Evolutionary conservation across 202 grass and related monocot species (phyloP).

Genomic region (Elaeis oleifera): DNA sequence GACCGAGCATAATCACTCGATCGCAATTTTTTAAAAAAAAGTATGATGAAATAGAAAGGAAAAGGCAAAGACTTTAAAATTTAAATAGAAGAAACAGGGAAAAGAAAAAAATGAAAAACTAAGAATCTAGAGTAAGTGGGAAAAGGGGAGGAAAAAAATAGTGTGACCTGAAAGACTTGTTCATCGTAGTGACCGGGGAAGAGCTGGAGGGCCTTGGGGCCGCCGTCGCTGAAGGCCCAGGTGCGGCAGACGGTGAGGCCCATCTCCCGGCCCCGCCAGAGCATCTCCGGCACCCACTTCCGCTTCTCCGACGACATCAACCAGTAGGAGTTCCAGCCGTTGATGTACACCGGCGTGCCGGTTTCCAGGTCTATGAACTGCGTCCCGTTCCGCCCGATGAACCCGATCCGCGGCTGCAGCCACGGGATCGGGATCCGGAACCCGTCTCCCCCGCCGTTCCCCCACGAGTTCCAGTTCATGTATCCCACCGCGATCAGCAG

Average conservation of each 20-base stretch:
- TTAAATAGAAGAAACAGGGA: too few relatives aligned
- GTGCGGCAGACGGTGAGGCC: conserved; percentile 74
- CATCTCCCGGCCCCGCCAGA: conserved; percentile 56
- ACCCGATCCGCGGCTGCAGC: conserved; percentile 69
- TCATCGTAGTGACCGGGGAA: conserved; percentile 68
- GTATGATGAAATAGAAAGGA: too few relatives aligned
- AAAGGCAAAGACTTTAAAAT: too few relatives aligned
- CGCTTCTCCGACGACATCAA: conserved; percentile 39
- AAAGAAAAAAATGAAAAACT: too few relatives aligned
- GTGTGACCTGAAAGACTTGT: conserved; percentile 55
- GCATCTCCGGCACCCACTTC: conserved; percentile 53
- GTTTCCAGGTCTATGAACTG: conserved; percentile 49
- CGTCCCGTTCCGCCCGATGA: conserved; percentile 46
- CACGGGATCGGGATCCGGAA: conserved; percentile 69
- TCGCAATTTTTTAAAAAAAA: too few relatives aligned
- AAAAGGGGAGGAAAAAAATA: neutral
- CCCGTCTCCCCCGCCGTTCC: conserved; percentile 9
- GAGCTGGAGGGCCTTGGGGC: conserved; percentile 69
- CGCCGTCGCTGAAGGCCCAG: conserved; percentile 79
- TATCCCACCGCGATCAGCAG: conserved; percentile 52
- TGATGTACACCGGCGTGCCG: conserved; percentile 57
- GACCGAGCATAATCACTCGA: too few relatives aligned
- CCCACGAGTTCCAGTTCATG: conserved; percentile 40
- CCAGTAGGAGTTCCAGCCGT: conserved; percentile 99
- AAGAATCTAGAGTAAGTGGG: too few relatives aligned